phyloP scores from a whole-genome alignment of 768 basidiomycete genomes.

The Amanita thiersii region DNA sequence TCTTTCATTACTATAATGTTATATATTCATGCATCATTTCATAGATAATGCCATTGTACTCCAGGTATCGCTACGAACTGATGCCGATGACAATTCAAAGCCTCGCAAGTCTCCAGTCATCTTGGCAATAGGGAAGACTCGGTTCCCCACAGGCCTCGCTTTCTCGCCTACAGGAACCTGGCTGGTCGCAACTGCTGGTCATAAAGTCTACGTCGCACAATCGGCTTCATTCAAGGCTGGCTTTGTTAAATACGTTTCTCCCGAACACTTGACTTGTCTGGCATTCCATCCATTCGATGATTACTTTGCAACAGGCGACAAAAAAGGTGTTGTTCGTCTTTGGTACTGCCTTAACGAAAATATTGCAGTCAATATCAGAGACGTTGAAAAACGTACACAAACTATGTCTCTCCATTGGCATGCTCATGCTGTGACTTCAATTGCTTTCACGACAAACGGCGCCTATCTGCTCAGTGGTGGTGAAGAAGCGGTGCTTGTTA shows the following conservation, averaged over 20 bases:
- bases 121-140: slow-evolving; percentile 57
- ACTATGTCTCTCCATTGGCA: slow-evolving; percentile 95
- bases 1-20: not conserved
- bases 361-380: slow-evolving; percentile 38
- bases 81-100: slow-evolving; percentile 15
- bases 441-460: slow-evolving; percentile 85
- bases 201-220: slow-evolving; percentile 70
- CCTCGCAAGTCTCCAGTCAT: slow-evolving; percentile 44
- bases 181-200: slow-evolving; percentile 68
- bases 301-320: slow-evolving; percentile 93
- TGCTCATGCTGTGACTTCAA: slow-evolving; percentile 82
- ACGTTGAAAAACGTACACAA: slow-evolving; percentile 73
- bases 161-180: slow-evolving; percentile 72
- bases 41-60: slow-evolving; percentile 49
- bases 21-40: not conserved
- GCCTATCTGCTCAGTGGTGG: slow-evolving; percentile 91
- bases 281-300: slow-evolving; percentile 86
- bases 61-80: slow-evolving; percentile 51
- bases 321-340: slow-evolving; percentile 72
- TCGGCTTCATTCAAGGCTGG: slow-evolving; percentile 50
- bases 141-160: slow-evolving; percentile 52
- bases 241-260: slow-evolving; percentile 78
- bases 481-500: slow-evolving; percentile 92
- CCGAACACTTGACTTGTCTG: slow-evolving; percentile 74
- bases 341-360: slow-evolving; percentile 87